Evolutionary conservation across 1,139 yeast species (phyloP), one percentile per base, ranked within the genome.

Genomic region (Scheffersomyces illinoinensis): DNA sequence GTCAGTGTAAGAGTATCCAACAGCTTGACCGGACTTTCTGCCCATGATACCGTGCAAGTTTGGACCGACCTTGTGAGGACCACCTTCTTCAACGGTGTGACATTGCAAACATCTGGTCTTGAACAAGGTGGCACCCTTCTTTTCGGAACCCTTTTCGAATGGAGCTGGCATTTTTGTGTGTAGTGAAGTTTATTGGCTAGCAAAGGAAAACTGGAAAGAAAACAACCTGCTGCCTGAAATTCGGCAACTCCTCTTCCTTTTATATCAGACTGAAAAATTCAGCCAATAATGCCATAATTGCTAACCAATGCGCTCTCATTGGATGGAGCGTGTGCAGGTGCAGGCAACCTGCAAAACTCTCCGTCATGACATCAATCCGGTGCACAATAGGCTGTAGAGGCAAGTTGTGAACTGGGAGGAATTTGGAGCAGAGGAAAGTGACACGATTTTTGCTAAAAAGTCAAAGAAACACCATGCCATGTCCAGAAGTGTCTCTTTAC

Each of bases 71-170:
- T 95, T 95, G 92, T 95, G 88, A 71, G 98, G 93, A 66, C 97
- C 99, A 76, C 97, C 98, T 64, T 82, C 84, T 81, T 95, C 98
- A 69, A 89, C 89, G 73, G 99, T 95, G 89, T 95, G 99, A 83
- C 99, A 95, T 85, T 95, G 99, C 72, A 93, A 86, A 83, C 99
- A 95, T 89, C 99, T 91, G 68, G 98, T 95, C 86, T 95, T 95
- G 89, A 95, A 95, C 70, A 95, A 87, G 76, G 91, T 92, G 68
- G 98, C 98, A 85, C 99, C 99, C 85, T 95, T 95, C 87, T 93
- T 91, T 76, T 91, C 96, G 75, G 88, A 86, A 78, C 97, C 97
- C 72, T 82, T 76, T 81, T 85, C 88, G 76, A 66, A 85, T 80
- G 83, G 82, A 77, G 88, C 88, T 78, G 89, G 88, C 89, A 85